Conservation (phyloP, 1,139 yeast genomes). For the Blastobotrys arbuscula region DNA sequence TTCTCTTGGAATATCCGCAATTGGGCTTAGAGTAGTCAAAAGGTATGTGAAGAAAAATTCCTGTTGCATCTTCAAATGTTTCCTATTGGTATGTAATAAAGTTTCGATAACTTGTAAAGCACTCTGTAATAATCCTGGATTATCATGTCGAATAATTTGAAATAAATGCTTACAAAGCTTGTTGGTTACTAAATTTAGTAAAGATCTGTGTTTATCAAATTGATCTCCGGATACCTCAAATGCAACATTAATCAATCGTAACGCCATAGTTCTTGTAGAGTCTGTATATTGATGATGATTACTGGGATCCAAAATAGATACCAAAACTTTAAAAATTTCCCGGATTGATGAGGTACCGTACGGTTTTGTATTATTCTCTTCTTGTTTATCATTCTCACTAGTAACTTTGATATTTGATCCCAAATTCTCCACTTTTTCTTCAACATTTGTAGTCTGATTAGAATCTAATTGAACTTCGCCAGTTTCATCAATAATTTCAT, state of each 20-base stretch:
- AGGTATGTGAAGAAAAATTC: conserved; percentile 38
- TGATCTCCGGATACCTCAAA: conserved; percentile 75
- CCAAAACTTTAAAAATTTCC: conserved; percentile 65
- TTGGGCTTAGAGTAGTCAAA: conserved; percentile 36
- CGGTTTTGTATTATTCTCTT: conserved; percentile 30
- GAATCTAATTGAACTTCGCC: conserved; percentile 13
- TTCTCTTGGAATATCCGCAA: conserved; percentile 37
- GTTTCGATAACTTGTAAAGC: conserved; percentile 74
- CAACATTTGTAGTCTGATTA: background rate
- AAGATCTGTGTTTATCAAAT: conserved; percentile 59
- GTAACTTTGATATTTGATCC: conserved; percentile 18
- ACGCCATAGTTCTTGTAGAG: conserved; percentile 76
- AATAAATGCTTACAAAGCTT: conserved; percentile 78
- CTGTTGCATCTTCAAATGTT: conserved; percentile 37
- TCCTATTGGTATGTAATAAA: conserved; percentile 34
- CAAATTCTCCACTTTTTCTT: conserved; percentile 16
- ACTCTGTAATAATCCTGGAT: conserved; percentile 61
- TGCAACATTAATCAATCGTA: conserved; percentile 68
- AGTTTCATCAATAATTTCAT: conserved; percentile 21
- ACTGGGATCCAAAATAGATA: conserved; percentile 80
- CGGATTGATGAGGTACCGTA: conserved; percentile 65
- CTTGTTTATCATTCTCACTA: background rate
- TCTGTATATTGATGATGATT: conserved; percentile 84
- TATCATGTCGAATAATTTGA: conserved; percentile 69
- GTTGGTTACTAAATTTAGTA: conserved; percentile 66